Conservation (phyloP, 2,329 filamentous ascomycete species). For the Colletotrichum paranaense region DNA sequence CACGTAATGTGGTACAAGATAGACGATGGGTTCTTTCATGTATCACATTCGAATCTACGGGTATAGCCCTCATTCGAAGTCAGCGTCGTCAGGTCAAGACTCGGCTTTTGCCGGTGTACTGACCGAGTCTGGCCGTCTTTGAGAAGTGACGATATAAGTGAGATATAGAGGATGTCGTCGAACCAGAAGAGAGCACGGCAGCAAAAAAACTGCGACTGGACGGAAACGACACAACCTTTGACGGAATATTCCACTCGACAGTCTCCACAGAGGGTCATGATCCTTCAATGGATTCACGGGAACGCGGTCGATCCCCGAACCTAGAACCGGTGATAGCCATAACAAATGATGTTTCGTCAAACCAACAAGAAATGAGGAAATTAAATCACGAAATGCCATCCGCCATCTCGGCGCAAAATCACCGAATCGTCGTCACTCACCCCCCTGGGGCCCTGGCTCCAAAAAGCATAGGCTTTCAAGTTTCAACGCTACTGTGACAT, state of each 20-base stretch:
- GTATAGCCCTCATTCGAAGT: background rate
- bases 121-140: background rate
- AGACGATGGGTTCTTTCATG: background rate
- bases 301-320: background rate
- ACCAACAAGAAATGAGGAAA: background rate
- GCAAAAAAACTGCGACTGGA: no score
- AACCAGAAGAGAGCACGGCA: no score
- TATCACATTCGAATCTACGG: background rate
- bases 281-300: background rate
- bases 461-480: background rate
- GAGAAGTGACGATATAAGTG: background rate
- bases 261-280: background rate
- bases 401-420: conserved; percentile 21
- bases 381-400: background rate
- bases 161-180: background rate
- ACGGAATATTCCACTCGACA: background rate
- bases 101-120: background rate
- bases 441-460: no score
- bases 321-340: background rate
- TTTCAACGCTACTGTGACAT: conserved; percentile 20
- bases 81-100: background rate
- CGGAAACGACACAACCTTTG: background rate
- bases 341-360: background rate
- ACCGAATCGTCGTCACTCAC: background rate
- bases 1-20: background rate